Conservation (phyloP, 164 flowering plant species). For the Amborella trichopoda region DNA sequence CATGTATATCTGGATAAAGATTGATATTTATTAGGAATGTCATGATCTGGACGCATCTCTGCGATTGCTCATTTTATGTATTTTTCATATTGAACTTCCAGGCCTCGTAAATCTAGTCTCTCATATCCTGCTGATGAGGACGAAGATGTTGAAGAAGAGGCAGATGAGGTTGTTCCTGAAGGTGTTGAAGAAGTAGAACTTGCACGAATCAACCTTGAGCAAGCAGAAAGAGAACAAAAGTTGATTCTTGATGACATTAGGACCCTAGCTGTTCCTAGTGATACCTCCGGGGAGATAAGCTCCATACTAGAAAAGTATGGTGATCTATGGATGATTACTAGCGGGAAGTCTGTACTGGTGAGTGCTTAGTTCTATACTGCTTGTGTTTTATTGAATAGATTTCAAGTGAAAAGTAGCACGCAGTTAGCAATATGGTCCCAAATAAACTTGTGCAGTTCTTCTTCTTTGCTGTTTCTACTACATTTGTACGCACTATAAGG, state of each 20-base stretch:
- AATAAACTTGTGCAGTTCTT: too few species aligned
- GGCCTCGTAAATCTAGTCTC: conserved; percentile 90
- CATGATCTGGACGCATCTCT: too few species aligned
- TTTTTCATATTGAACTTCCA: too few species aligned
- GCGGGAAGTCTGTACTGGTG: conserved; percentile 62
- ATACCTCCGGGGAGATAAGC: conserved; percentile 28
- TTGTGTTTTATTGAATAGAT: too few species aligned
- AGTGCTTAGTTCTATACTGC: too few species aligned
- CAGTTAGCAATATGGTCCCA: too few species aligned
- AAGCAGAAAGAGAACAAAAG: conserved; percentile 58
- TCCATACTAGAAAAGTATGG: conserved; percentile 30
- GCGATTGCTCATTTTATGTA: too few species aligned
- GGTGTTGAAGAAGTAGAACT: conserved; percentile 98
- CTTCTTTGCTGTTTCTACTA: too few species aligned
- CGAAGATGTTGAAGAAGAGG: conserved; percentile 94
- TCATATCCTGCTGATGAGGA: conserved; percentile 76
- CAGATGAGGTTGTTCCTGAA: conserved; percentile 98
- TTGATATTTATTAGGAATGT: too few species aligned
- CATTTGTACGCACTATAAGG: too few species aligned
- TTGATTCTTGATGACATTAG: conserved; percentile 70
- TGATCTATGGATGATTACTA: conserved; percentile 69
- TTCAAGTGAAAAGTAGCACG: too few species aligned
- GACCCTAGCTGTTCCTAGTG: conserved; percentile 40
- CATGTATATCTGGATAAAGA: too few species aligned
- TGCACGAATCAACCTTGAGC: conserved; percentile 77